These are phyloP conservation scores for Psilocybe cyanescens DNA, from an alignment of 768 basidiomycete species.

Conservation along the genomic window DNA sequence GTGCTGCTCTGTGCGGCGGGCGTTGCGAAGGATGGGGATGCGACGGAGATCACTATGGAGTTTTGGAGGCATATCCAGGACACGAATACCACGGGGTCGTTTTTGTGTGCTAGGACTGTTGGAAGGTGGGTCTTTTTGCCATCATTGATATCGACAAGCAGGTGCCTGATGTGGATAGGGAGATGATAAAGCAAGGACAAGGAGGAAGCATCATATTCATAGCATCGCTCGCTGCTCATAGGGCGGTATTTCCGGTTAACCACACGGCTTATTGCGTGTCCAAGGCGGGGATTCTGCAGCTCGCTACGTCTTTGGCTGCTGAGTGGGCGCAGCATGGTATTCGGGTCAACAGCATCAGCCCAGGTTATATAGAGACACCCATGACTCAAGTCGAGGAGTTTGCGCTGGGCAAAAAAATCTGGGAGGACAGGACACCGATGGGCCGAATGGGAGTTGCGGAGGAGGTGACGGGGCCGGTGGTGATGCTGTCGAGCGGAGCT, in stretches of 20 bases:
- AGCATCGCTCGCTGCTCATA: conserved; percentile 46
- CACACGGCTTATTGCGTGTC: conserved; percentile 46
- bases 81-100: conserved; percentile 48
- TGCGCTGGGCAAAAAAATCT: conserved; percentile 35
- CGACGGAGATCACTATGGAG: conserved; percentile 31
- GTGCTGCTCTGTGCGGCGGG: conserved; percentile 48
- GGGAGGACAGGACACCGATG: conserved; percentile 43
- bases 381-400: conserved; percentile 39
- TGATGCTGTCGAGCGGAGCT: conserved; percentile 44
- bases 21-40: conserved; percentile 37
- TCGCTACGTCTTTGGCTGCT: conserved; percentile 41
- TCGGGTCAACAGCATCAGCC: conserved; percentile 45
- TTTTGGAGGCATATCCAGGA: conserved; percentile 43
- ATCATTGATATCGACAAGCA: no score
- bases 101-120: conserved; percentile 46
- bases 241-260: conserved; percentile 44
- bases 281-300: conserved; percentile 42
- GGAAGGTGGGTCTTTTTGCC: conserved; percentile 31
- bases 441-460: conserved; percentile 45
- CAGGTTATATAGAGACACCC: conserved; percentile 48
- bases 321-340: conserved; percentile 47
- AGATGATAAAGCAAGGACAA: conserved; percentile 44
- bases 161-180: conserved; percentile 21
- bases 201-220: conserved; percentile 47
- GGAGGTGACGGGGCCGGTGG: conserved; percentile 41